A percentile compares a stretch with the other conserved stretches of the same genome.
These are phyloP conservation scores for Arctostaphylos glauca DNA, from an alignment of 148 eudicot genomes.

Conservation along the genomic window DNA sequence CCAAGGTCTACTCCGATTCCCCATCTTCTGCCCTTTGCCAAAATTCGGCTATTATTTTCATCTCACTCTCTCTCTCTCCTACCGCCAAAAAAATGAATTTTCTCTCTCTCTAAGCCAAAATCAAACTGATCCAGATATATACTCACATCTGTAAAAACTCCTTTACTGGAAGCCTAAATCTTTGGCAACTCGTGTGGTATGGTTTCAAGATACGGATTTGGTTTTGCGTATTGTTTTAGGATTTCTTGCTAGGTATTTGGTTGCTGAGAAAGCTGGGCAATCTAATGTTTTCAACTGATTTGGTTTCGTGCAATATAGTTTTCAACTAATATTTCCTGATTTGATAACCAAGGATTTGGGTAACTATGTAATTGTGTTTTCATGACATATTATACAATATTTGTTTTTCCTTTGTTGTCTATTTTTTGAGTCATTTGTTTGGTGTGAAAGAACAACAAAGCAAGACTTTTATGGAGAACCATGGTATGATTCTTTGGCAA, in stretches of 20 bases:
- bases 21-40: constrained; percentile 10
- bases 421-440: not conserved
- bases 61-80: not conserved
- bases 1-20: not conserved
- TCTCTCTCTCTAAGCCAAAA: not conserved
- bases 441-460: not conserved
- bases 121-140: not conserved
- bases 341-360: not conserved
- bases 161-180: not conserved
- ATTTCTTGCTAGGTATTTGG: constrained; percentile 1
- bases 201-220: not conserved
- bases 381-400: not conserved
- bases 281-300: not conserved
- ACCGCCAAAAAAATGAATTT: not conserved
- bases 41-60: constrained; percentile 3
- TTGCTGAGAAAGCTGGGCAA: constrained; percentile 1
- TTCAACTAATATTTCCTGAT: not conserved
- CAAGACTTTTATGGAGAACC: constrained; percentile 32
- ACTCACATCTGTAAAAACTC: not conserved
- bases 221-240: not conserved
- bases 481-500: constrained; percentile 33
- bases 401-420: not conserved
- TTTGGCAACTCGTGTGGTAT: not conserved
- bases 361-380: not conserved
- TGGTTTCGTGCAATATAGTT: not conserved